Evolutionary conservation across 495 filamentous ascomycete species (phyloP).

Genomic region (Cryomyces minteri): DNA sequence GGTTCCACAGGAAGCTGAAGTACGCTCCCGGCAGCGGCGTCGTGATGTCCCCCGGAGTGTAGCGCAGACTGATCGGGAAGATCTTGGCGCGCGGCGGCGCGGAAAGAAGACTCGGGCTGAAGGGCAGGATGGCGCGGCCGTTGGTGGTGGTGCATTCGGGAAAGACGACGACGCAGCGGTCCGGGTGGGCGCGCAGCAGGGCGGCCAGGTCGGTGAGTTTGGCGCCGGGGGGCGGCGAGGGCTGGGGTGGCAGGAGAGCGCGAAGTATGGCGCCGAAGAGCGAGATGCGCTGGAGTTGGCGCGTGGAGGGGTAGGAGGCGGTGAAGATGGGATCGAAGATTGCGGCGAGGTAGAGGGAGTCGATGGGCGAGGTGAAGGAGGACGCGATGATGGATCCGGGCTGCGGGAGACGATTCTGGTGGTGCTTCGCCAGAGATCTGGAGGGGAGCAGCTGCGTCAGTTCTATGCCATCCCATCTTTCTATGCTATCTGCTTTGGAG

Average conservation of each 20-base stretch:
- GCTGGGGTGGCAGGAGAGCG: slow-evolving; percentile 44
- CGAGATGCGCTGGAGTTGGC: slow-evolving; percentile 54
- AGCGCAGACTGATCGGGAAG: slow-evolving; percentile 77
- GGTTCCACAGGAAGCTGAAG: slow-evolving; percentile 57
- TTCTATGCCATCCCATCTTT: background rate
- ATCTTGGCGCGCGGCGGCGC: slow-evolving; percentile 47
- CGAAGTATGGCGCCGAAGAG: slow-evolving; percentile 54
- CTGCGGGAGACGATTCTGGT: slow-evolving; percentile 48
- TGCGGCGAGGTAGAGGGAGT: slow-evolving; percentile 86
- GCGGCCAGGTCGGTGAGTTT: slow-evolving; percentile 38
- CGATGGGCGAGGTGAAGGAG: slow-evolving; percentile 80
- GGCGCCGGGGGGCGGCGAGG: slow-evolving; percentile 27
- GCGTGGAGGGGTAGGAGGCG: slow-evolving; percentile 51
- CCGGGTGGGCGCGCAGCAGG: slow-evolving; percentile 47
- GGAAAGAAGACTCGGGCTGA: slow-evolving; percentile 53
- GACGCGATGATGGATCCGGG: slow-evolving; percentile 67
- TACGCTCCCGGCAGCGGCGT: slow-evolving; percentile 68
- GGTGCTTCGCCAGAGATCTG: slow-evolving; percentile 36
- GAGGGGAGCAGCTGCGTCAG: background rate
- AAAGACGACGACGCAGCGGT: slow-evolving; percentile 64
- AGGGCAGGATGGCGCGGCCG: slow-evolving; percentile 71
- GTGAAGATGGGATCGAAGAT: slow-evolving; percentile 96
- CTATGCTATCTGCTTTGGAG: background rate
- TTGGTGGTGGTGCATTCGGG: slow-evolving; percentile 92
- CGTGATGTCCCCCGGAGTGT: slow-evolving; percentile 73